phyloP scores from a whole-genome alignment of 768 basidiomycete species.

The Boletus pseudo-olivaceus region DNA sequence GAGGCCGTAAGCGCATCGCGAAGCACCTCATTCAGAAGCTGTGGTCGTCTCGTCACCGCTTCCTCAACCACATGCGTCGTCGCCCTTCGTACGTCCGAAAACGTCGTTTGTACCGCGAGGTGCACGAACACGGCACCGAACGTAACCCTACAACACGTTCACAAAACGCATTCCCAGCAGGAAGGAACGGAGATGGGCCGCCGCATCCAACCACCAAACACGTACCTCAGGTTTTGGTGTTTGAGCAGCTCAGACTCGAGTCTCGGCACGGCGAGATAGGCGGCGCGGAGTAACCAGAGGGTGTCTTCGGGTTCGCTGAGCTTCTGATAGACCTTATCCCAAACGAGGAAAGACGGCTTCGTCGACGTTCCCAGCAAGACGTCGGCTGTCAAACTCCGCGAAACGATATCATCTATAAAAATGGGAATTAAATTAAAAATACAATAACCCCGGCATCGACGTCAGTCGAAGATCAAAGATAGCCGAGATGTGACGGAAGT shows the following conservation, averaged over 20 bases:
- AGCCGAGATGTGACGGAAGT: not conserved
- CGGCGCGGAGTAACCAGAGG: too few relatives aligned
- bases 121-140: slow-evolving; percentile 68
- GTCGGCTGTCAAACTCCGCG: too few relatives aligned
- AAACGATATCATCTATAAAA: slow-evolving; percentile 41
- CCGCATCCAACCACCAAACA: too few relatives aligned
- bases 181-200: too few relatives aligned
- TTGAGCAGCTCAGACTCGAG: too few relatives aligned
- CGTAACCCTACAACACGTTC: slow-evolving; percentile 46
- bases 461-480: slow-evolving; percentile 1
- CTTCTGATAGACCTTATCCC: too few relatives aligned
- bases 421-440: not conserved
- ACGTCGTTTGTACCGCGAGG: slow-evolving; percentile 57
- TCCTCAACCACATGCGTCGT: slow-evolving; percentile 42
- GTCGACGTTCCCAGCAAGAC: too few relatives aligned
- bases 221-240: too few relatives aligned
- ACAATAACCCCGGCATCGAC: not conserved
- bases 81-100: slow-evolving; percentile 50
- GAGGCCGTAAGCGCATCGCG: slow-evolving; percentile 55
- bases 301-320: too few relatives aligned
- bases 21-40: slow-evolving; percentile 49
- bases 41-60: slow-evolving; percentile 40
- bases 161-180: too few relatives aligned
- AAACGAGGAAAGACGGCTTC: too few relatives aligned
- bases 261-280: too few relatives aligned